Evolutionary conservation across 352 stramenopile species (phyloP).

Genomic region (Phytophthora macrochlamydospora): DNA sequence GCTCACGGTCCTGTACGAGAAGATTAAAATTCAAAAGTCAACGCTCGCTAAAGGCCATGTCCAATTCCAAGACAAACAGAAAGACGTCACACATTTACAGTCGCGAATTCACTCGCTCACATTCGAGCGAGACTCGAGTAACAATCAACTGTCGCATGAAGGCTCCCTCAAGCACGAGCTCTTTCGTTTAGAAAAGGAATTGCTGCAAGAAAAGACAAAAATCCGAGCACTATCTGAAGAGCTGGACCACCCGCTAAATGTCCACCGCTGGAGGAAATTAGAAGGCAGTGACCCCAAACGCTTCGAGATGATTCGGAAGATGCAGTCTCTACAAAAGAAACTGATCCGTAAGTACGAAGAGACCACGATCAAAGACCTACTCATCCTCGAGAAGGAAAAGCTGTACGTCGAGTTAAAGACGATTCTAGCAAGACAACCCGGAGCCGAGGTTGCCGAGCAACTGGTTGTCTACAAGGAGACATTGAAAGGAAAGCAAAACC

Average conservation of each 20-base stretch:
- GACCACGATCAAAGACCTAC: conserved; percentile 63
- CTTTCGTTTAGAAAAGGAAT: conserved; percentile 70
- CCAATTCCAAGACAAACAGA: conserved; percentile 73
- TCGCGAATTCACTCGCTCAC: conserved; percentile 61
- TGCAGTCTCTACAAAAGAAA: conserved; percentile 87
- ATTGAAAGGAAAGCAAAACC: conserved; percentile 83
- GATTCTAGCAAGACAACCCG: conserved; percentile 85
- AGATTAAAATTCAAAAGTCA: conserved; percentile 93
- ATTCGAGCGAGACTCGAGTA: conserved; percentile 66
- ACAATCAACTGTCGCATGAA: conserved; percentile 67
- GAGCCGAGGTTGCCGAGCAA: conserved; percentile 88
- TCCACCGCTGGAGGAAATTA: conserved; percentile 92
- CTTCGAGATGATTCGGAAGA: conserved; percentile 89
- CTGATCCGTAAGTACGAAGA: conserved; percentile 87
- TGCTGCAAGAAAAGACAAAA: conserved; percentile 86
- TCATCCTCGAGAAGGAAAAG: conserved; percentile 91
- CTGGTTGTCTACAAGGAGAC: conserved; percentile 87
- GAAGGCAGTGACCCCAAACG: conserved; percentile 89
- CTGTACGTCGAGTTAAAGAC: conserved; percentile 93
- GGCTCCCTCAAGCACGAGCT: conserved; percentile 64
- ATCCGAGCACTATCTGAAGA: conserved; percentile 90
- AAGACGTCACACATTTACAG: conserved; percentile 60
- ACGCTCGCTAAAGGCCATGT: conserved; percentile 79
- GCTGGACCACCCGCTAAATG: conserved; percentile 91
- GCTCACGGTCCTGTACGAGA: conserved; percentile 88